Percentiles rank a stretch among this genome's conserved stretches.
Evolutionary conservation across 73 alveolate genomes (phyloP).

Genomic region (Paramecium caudatum): DNA sequence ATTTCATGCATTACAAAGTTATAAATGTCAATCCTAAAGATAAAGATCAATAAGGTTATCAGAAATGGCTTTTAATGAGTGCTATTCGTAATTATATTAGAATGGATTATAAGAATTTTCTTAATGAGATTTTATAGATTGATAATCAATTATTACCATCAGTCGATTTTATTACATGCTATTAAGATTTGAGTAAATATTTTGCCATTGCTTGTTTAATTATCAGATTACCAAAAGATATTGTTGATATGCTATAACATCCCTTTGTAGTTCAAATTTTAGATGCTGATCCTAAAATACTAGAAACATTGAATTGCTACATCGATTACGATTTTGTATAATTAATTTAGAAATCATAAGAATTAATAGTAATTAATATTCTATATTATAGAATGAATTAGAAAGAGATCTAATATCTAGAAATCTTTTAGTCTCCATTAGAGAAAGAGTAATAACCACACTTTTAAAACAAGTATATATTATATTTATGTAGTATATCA

Average conservation of each 20-base stretch:
- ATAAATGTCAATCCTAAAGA: constrained; percentile 34
- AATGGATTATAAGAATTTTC: constrained; percentile 18
- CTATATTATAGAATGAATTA: constrained; percentile 7
- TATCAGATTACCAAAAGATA: constrained; percentile 9
- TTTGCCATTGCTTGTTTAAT: constrained; percentile 6
- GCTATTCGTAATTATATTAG: constrained; percentile 23
- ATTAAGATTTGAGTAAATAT: constrained; percentile 27
- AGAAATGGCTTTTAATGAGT: constrained; percentile 33
- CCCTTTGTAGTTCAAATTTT: constrained; percentile 7
- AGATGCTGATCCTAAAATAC: neutral
- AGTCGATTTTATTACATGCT: constrained; percentile 16
- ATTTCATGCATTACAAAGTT: neutral
- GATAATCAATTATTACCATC: neutral
- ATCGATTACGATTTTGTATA: constrained; percentile 28
- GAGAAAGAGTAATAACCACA: neutral
- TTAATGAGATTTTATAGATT: neutral
- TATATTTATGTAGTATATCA: neutral
- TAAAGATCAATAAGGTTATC: neutral
- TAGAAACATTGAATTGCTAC: constrained; percentile 23
- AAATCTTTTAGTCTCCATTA: neutral
- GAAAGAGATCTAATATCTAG: neutral
- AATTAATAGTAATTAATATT: neutral
- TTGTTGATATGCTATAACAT: neutral
- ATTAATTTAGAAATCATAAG: constrained; percentile 15
- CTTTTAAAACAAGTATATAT: neutral